Evolutionary conservation across 225 moss, liverwort and hornwort genomes (phyloP).

Genomic region (Pseudisothecium myosuroides): DNA sequence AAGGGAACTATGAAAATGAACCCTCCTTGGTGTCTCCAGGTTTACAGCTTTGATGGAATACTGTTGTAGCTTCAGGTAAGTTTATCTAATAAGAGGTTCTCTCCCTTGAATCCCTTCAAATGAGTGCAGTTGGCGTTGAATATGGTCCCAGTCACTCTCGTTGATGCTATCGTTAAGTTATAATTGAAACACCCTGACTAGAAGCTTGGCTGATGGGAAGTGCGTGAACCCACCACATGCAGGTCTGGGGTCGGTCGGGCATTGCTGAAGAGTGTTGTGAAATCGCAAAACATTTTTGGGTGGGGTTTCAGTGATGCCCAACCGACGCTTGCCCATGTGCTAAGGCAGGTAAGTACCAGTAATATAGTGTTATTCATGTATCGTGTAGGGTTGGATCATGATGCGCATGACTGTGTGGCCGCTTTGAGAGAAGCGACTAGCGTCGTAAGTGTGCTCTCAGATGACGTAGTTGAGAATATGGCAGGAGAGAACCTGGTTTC

Average conservation of each 20-base stretch:
- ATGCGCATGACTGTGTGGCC: neutral
- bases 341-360: constrained; percentile 40
- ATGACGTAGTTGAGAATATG: neutral
- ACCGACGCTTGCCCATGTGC: constrained; percentile 49
- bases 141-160: neutral
- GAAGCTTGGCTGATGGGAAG: constrained; percentile 34
- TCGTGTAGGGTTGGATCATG: constrained; percentile 11
- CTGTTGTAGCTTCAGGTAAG: neutral
- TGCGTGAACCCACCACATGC: constrained; percentile 38
- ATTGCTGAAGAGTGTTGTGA: constrained; percentile 52
- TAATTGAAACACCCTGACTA: neutral
- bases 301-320: constrained; percentile 60
- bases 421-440: neutral
- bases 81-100: neutral
- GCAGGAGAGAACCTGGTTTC: neutral
- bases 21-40: neutral
- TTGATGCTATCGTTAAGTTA: neutral
- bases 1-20: neutral
- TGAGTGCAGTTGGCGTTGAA: neutral
- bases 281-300: constrained; percentile 18
- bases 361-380: constrained; percentile 7
- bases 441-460: neutral
- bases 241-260: constrained; percentile 57
- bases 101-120: neutral
- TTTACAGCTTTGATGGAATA: neutral